These are phyloP conservation scores for Globisporangium barbulae DNA, from an alignment of 352 stramenopile genomes.

Conservation along the genomic window DNA sequence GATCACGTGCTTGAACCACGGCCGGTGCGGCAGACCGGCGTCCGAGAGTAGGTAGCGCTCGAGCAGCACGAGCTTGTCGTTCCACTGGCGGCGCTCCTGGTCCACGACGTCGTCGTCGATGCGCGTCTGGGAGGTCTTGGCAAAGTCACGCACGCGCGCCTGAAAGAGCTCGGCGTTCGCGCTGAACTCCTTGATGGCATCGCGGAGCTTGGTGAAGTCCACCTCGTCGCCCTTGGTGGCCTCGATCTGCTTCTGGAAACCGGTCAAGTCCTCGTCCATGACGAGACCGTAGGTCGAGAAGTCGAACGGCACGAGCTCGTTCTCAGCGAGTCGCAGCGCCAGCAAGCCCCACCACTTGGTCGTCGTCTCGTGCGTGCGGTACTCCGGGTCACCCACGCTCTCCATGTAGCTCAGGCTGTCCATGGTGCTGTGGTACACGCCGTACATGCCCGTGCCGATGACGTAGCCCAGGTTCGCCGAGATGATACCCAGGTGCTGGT, in stretches of 20 bases:
- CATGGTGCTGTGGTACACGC: constrained; percentile 85
- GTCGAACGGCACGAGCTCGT: constrained; percentile 60
- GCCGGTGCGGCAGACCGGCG: constrained; percentile 39
- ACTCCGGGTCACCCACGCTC: constrained; percentile 56
- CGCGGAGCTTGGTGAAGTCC: constrained; percentile 32
- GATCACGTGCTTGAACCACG: constrained; percentile 61
- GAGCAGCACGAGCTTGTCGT: constrained; percentile 47
- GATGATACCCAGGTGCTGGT: constrained; percentile 78
- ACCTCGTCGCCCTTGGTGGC: constrained; percentile 18
- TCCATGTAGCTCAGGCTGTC: constrained; percentile 77
- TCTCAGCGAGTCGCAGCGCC: constrained; percentile 52
- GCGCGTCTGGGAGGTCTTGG: not conserved
- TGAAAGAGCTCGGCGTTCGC: constrained; percentile 32
- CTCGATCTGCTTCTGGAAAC: constrained; percentile 24
- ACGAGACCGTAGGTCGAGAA: constrained; percentile 57
- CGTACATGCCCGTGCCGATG: constrained; percentile 37
- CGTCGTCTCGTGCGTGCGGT: constrained; percentile 45
- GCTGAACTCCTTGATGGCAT: constrained; percentile 41
- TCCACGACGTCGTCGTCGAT: not conserved
- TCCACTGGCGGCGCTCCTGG: constrained; percentile 23
- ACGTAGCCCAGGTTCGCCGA: constrained; percentile 65
- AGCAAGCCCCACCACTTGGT: constrained; percentile 64
- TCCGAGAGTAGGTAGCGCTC: constrained; percentile 42
- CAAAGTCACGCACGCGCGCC: constrained; percentile 16
- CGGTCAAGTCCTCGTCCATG: constrained; percentile 44